Conservation (phyloP, 306 rosid species). For the Styphnolobium japonicum region DNA sequence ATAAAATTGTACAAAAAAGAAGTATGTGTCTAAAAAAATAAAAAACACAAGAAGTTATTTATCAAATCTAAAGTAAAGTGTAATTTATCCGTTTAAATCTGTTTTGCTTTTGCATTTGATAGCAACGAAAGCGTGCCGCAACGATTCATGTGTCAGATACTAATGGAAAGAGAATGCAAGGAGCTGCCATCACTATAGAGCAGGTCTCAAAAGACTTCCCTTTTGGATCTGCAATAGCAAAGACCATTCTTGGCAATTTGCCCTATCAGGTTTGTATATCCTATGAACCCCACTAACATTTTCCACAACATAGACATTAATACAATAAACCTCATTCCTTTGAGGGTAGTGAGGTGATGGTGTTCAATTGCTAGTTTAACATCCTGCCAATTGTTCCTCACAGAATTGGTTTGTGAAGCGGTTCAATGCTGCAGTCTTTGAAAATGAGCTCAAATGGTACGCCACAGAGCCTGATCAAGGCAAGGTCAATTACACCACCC, state of each 20-base stretch:
- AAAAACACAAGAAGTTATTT: too few species aligned
- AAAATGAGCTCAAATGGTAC: constrained; percentile 75
- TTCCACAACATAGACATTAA: neutral
- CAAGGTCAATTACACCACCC: constrained; percentile 48
- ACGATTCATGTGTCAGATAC: constrained; percentile 70
- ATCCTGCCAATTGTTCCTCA: neutral
- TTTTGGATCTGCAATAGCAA: constrained; percentile 88
- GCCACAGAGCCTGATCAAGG: constrained; percentile 65
- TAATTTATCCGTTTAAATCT: neutral
- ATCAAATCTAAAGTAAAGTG: neutral
- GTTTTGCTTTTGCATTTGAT: neutral
- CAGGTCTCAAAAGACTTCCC: constrained; percentile 81
- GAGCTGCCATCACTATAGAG: constrained; percentile 46
- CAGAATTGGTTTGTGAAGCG: constrained; percentile 69
- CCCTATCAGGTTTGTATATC: constrained; percentile 67
- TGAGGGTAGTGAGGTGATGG: too few species aligned
- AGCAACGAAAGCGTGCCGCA: constrained; percentile 76
- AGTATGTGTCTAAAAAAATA: too few species aligned
- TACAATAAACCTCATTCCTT: neutral
- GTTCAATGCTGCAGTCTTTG: constrained; percentile 67
- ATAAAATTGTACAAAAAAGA: too few species aligned
- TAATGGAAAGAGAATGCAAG: constrained; percentile 56
- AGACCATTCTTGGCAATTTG: constrained; percentile 70
- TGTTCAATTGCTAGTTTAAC: too few species aligned
- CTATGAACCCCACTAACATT: neutral